Evolutionary conservation across 768 basidiomycete species (phyloP).

Genomic region (Strobilomyces dryophilus): DNA sequence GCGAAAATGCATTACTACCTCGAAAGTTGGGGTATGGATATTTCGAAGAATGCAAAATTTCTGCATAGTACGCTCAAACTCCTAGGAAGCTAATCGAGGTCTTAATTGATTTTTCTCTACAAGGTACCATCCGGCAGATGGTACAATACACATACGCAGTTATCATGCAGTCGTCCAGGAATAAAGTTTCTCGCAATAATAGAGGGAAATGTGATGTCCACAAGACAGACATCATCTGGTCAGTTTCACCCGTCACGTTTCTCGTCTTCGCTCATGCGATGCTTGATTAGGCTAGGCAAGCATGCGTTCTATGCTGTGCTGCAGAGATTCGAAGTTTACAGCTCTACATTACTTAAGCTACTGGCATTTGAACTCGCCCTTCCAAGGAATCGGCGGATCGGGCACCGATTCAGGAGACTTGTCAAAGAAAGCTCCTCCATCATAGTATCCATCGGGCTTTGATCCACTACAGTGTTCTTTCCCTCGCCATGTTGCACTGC

Average conservation of each 20-base stretch:
- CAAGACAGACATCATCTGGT: constrained; percentile 61
- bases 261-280: constrained; percentile 4
- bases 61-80: constrained; percentile 45
- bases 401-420: constrained; percentile 43
- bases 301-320: constrained; percentile 75
- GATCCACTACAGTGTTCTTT: neutral
- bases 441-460: constrained; percentile 24
- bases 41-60: constrained; percentile 45
- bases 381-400: constrained; percentile 40
- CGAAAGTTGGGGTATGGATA: constrained; percentile 48
- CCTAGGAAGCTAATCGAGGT: neutral
- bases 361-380: constrained; percentile 50
- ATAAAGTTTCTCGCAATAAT: constrained; percentile 36
- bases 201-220: constrained; percentile 42
- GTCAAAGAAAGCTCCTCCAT: constrained; percentile 31
- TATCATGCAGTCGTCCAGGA: constrained; percentile 43
- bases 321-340: constrained; percentile 48
- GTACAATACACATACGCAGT: constrained; percentile 53
- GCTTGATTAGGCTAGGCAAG: constrained; percentile 61
- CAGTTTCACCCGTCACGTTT: constrained; percentile 16
- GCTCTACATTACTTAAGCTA: constrained; percentile 38
- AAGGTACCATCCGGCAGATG: constrained; percentile 57
- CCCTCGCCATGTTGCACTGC: neutral
- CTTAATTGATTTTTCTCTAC: constrained; percentile 23
- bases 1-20: constrained; percentile 89